Percentiles rank a stretch among this genome's conserved stretches.
Evolutionary conservation across 805 yeast genomes (phyloP).

Genomic region (Monosporozyma servazzii): DNA sequence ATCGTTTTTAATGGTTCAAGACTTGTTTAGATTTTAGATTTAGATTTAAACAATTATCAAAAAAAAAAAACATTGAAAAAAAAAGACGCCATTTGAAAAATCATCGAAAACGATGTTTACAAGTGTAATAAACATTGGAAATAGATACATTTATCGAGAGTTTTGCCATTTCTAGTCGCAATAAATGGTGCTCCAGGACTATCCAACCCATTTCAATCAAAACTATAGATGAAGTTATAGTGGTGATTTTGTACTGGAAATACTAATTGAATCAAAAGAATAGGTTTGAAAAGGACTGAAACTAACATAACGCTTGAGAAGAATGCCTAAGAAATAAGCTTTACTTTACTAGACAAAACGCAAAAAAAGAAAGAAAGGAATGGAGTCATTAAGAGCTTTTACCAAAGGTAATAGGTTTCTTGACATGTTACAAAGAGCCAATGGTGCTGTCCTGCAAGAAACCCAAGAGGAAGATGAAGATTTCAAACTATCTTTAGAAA

Average conservation of each 20-base stretch:
- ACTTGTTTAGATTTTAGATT: background rate
- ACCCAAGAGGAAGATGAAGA: background rate
- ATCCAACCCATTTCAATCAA: background rate
- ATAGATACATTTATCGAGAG: background rate
- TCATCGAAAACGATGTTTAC: background rate
- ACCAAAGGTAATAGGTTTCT: slow-evolving; percentile 5
- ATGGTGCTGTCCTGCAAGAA: background rate
- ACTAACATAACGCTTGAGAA: background rate
- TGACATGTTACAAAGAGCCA: background rate
- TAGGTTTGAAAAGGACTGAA: background rate
- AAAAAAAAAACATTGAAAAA: background rate
- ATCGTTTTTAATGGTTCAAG: background rate
- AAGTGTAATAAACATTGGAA: background rate
- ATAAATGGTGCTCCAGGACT: background rate
- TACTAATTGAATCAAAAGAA: no score
- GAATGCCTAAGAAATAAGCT: background rate
- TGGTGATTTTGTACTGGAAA: background rate
- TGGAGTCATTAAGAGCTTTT: slow-evolving; percentile 10
- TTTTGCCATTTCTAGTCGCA: background rate
- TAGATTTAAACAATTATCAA: background rate
- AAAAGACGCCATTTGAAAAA: background rate
- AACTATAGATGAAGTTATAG: background rate
- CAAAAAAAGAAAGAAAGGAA: background rate
- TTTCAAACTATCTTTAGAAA: background rate
- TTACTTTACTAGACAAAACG: background rate